Evolutionary conservation across 805 yeast genomes (phyloP).

Genomic region (Ogataea polymorpha): DNA sequence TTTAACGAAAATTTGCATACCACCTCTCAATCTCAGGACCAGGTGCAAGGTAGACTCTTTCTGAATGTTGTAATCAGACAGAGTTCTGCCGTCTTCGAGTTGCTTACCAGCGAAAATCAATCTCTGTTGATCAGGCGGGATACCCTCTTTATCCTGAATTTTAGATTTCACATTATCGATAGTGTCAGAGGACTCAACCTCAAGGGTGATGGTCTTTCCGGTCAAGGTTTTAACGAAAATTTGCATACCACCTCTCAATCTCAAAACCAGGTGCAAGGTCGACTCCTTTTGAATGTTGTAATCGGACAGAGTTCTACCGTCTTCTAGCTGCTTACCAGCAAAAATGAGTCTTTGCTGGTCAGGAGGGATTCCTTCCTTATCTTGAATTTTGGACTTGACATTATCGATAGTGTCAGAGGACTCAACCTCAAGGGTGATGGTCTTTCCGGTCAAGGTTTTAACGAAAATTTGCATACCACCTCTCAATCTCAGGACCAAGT

Average conservation of each 20-base stretch:
- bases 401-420: conserved; percentile 44
- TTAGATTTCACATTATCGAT: conserved; percentile 42
- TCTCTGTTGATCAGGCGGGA: conserved; percentile 42
- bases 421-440: conserved; percentile 67
- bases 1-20: conserved; percentile 88
- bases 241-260: conserved; percentile 64
- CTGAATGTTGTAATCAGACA: conserved; percentile 69
- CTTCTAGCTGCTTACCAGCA: conserved; percentile 44
- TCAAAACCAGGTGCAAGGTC: conserved; percentile 34
- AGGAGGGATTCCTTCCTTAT: conserved; percentile 43
- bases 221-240: conserved; percentile 87
- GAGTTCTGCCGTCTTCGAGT: conserved; percentile 74
- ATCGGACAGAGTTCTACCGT: conserved; percentile 92
- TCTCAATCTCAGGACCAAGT: conserved; percentile 37
- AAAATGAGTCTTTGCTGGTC: conserved; percentile 42
- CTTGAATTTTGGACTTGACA: conserved; percentile 42
- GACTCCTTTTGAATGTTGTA: conserved; percentile 48
- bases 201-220: conserved; percentile 79
- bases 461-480: conserved; percentile 84
- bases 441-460: conserved; percentile 86
- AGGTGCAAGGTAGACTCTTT: conserved; percentile 39
- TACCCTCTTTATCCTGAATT: conserved; percentile 42
- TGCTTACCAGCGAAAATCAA: conserved; percentile 44
- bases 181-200: conserved; percentile 53
- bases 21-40: conserved; percentile 41